These are phyloP conservation scores for Solanum clarkiae DNA, from an alignment of 257 asterid species.

Conservation along the genomic window DNA sequence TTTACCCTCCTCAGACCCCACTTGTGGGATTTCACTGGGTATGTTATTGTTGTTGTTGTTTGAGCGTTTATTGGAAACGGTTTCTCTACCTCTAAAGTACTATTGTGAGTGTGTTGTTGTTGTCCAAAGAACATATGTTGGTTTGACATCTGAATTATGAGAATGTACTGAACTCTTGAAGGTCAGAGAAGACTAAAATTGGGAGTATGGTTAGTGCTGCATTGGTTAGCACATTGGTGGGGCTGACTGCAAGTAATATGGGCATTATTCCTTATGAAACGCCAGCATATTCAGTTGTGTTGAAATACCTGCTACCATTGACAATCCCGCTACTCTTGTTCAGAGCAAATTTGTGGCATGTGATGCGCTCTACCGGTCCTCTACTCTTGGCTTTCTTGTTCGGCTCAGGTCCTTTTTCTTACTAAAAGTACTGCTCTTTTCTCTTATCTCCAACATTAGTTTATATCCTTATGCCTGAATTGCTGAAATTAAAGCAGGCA, in stretches of 20 bases:
- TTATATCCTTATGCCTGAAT: neutral
- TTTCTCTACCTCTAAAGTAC: neutral
- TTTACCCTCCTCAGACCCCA: too few species aligned
- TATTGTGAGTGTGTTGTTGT: neutral
- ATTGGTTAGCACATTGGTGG: slow-evolving; percentile 54
- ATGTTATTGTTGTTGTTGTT: too few species aligned
- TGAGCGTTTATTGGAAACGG: neutral
- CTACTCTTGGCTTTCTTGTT: slow-evolving; percentile 65
- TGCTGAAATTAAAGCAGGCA: neutral
- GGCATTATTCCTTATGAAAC: slow-evolving; percentile 75
- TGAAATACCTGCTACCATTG: slow-evolving; percentile 62
- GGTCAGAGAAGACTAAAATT: slow-evolving; percentile 82
- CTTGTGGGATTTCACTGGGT: too few species aligned
- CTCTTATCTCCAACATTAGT: neutral
- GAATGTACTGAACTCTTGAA: slow-evolving; percentile 13
- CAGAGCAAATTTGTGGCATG: slow-evolving; percentile 58
- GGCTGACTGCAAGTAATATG: slow-evolving; percentile 70
- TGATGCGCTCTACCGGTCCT: slow-evolving; percentile 52
- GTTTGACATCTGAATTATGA: slow-evolving; percentile 2
- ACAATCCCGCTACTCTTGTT: slow-evolving; percentile 66
- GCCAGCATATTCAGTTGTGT: slow-evolving; percentile 51
- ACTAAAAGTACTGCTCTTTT: neutral
- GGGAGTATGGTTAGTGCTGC: slow-evolving; percentile 89
- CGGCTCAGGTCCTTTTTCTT: slow-evolving; percentile 47
- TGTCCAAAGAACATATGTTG: neutral